Evolutionary conservation across 192 early-diverging fungal species (phyloP), one percentile per base, ranked within the genome.

Genomic region (Dissophora ornata): DNA sequence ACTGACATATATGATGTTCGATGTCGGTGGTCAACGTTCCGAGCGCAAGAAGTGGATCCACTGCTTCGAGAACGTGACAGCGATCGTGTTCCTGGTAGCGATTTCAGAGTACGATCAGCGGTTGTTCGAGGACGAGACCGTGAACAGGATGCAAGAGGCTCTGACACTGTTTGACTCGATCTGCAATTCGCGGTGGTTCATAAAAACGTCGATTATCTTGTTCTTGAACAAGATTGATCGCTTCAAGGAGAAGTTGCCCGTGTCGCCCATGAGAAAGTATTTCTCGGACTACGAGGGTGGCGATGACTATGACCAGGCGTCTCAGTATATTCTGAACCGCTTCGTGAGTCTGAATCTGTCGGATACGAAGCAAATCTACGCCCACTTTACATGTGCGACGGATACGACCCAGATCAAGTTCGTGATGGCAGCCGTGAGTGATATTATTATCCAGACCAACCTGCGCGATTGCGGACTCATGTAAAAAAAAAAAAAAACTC

Each of bases 21-120:
- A 98, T 85, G 97, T 98, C 30, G 95, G 97, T 60, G 97, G 97
- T 48, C 97, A 98, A 87, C 90, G 97, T 34, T 96, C 94, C 30
- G 97, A 98, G 83, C 90, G 97, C 64, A 97, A 96, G 71, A 98
- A 98, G 84, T 97, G 97, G 97, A 97, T 97, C 64, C 94, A 95
- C 83, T 98, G 95, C 67, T 98, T 98, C 60, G 97, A 98, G 69
- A 94, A 96, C 68, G 96, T 97, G 19, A 97, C 94, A 1, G 92
- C 95, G 7, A 94, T 98, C 59, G 85, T 98, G 30, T 98, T 98
- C 75, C 79, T 98, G 69, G 96, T 96, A 28, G 97, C 97, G 44
- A 96, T 97, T 57, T 90, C 87, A 10, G 96, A 97, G 83, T 98
- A 97, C 71, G 96, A 98, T 84, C 97, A 98, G 84, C 87, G 95